Evolutionary conservation across 495 filamentous ascomycete species (phyloP), one percentile per base, ranked within the genome.

Genomic region (Penicillium argentinense): DNA sequence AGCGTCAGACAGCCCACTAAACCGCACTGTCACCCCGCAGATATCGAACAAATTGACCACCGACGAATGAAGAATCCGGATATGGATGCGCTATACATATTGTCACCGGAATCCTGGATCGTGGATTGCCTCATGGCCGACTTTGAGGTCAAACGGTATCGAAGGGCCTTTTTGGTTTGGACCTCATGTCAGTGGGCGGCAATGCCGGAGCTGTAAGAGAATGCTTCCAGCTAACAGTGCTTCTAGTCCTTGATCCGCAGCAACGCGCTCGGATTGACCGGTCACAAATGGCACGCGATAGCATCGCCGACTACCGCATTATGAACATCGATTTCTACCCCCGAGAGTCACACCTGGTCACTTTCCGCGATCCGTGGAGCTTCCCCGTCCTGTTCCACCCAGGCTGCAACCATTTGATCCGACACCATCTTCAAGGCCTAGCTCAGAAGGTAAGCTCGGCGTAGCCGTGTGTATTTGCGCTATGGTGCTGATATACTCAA

Each of bases 71-170:
- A 76, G 64, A 96, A 97, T 58, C 80, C 79, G 38, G 81, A 85
- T 41, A 95, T 95, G 86, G 92, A 96, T 64, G 95, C 89, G 48
- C 77, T 98, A 40, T 98, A 97, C 70, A 70, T 98, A 49, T 76
- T 98, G 22, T 87, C 90, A 3, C 87, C 93, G 3, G 75, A 84
- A 54, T 77, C 88, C 26, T 84, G 95, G 67, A 87, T 96, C 47
- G 85, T 97, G 46, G 89, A 96, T 45, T 98, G 95, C 63, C 64
- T 98, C 27, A 80, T 97, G 73, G 88, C 90, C 53, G 93, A 98
- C 59, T 84, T 97, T 39, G 87, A 93, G 59, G 82, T 84, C 40
- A 76, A 81, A 46, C 79, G 87, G 69, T 96, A 97, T 69, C 73
- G 78, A 53, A 84, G 75, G 54, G 68, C 79, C 30, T 88, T 79